Evolutionary conservation across 1,284 basidiomycete genomes (phyloP).

Genomic region (Takashimella koratensis): DNA sequence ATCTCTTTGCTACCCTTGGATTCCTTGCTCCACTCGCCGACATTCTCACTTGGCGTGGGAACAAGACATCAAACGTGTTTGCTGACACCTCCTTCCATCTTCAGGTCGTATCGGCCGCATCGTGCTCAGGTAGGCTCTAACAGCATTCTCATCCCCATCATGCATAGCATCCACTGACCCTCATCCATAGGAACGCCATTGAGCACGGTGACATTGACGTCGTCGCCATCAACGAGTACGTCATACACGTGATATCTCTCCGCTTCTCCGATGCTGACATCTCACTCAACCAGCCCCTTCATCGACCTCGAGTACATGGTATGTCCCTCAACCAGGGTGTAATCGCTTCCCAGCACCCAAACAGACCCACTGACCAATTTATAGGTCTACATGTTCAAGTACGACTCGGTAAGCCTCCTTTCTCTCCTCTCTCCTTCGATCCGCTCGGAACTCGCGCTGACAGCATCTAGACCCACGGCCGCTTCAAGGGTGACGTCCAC

Average conservation of each 20-base stretch:
- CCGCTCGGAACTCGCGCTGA: too few relatives aligned
- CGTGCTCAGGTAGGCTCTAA: conserved; percentile 60
- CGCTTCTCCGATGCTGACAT: too few relatives aligned
- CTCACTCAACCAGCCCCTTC: conserved; percentile 65
- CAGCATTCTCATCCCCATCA: neutral
- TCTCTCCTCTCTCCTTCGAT: neutral
- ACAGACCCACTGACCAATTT: neutral
- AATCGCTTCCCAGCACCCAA: neutral
- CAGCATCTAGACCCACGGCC: conserved; percentile 83
- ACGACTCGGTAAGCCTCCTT: conserved; percentile 59
- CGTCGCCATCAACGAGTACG: conserved; percentile 85
- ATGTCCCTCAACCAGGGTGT: conserved; percentile 25
- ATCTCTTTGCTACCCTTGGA: neutral
- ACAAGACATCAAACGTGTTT: neutral
- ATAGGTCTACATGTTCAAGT: conserved; percentile 97
- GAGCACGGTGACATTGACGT: conserved; percentile 71
- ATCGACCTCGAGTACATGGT: conserved; percentile 94
- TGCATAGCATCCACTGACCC: neutral
- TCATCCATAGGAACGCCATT: conserved; percentile 68
- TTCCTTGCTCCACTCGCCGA: neutral
- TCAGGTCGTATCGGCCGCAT: conserved; percentile 96
- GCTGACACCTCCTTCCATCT: neutral
- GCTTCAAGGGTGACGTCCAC: conserved; percentile 83
- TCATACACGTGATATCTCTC: conserved; percentile 13
- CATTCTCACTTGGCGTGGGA: neutral